Evolutionary conservation across 192 early-diverging fungal species (phyloP), one percentile per base, ranked within the genome.

Genomic region (Rhizophagus clarus): DNA sequence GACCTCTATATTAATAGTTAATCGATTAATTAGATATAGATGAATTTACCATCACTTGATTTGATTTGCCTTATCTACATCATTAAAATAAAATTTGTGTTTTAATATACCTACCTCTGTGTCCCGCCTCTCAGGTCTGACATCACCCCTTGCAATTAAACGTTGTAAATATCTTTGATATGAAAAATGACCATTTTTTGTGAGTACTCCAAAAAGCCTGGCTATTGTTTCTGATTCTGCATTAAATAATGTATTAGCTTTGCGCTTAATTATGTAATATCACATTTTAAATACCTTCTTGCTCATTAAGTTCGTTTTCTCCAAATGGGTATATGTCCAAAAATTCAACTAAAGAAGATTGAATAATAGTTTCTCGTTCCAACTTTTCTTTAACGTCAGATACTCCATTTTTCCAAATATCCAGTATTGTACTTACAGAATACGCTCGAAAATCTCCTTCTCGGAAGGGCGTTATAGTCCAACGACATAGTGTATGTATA

Each of bases 131-230:
- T 60, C 83, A 10, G 77, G 81, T 15, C 86, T 82, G 5, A 89
- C 68, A 31, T 88, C 86, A 14, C 91, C 91, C 32, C 87, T 85
- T 14, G 91, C 88, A 74, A 89, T 90, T 14, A 92, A 68, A n/a
- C 88, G 84, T 47, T 85, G 80, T 9, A 90, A 73, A 66, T 92
- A 92, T 9, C 85, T 81, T 32, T 88, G 87, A 67, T 90, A 88
- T 0, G 89, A 89, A 68, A 92, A 92, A 79, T 60, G 77, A 4
- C 31, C 49, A 70, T 66, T 49, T 42, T 83, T 82, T 45, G 89
- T 90, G n/a, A 92, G 76, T 20, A 85, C 87, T 17, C 84, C 86
- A 79, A 88, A 90, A 22, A 92, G 79, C 20, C 81, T 80, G 12
- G 85, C 79, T 4, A 88, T 80, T 1, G 84, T 68, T 31, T 84